Base-by-base conservation (phyloP, 1,284 basidiomycete species). In the Meripilus lineatus region DNA sequence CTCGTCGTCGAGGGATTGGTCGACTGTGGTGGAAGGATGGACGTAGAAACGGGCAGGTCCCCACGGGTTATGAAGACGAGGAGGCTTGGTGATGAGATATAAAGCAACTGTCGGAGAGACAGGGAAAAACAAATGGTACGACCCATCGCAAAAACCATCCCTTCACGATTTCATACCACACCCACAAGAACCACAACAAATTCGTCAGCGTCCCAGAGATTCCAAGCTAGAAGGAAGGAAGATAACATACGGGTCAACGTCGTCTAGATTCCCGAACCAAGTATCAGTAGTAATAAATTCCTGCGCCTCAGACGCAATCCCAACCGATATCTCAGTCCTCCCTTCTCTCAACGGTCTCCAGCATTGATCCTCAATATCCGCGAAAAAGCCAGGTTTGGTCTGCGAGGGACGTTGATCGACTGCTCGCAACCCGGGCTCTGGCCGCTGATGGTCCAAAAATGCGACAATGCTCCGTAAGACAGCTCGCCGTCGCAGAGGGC, bases 71-170 rank as follows among this genome's bases (percentile, higher is more conserved):
- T 30, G 28, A 30, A 30, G 28, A 10, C 28, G 28, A 30, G 28
- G 28, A 30, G 10, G 28, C 28, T 30, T 30, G 62, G 42, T 59
- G 1, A 80, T 62, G 18, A 80, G 52, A 50, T 79, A 80, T 11
- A 80, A 30, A 2, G 75, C 67, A 22, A 77, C 49, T 5, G 66
- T 75, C 2, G 77, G 76, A 37, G 65, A 65, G 30, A 80, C 62
- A 2, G 77, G 75, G 48, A 80, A 79, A 49, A 80, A 67, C 20
- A 77, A 49, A 51, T 77, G 68, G 21, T 61, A 63, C 22, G 69
- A 71, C 36, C 68, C 64, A 22, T 49, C 39, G 20, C 40, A 23
- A 6, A 23, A 28, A 25, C 32, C 26, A 28, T 32, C 35, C 15
- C 37, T 39, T n/a, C 7, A n/a, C n/a, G n/a, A n/a, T n/a, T n/a